Base-by-base conservation (phyloP, 345 rosid genomes). In the Aethionema arabicum region DNA sequence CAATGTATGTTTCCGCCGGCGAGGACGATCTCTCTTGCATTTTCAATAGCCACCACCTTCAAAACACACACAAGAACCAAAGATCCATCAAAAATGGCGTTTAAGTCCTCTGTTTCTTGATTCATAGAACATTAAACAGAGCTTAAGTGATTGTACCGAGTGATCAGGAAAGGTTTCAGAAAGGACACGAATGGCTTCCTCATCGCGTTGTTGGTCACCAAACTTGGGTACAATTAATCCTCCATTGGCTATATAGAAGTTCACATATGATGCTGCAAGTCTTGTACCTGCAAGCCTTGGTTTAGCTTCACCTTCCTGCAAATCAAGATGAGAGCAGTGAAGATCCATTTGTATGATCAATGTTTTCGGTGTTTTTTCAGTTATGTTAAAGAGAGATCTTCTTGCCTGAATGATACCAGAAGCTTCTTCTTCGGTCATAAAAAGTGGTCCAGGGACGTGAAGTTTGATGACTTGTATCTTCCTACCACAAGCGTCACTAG, bases 1-100 rank as follows among this genome's bases (percentile, higher is more conserved):
- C 98, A 93, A 45, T 92, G 99, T 30, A 90, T 80, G 58, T 92
- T 92, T 63, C 99, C 99, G 43, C 99, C 99, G 8, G 78, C 99
- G 53, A 90, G 62, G 52, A 76, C 88, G 3, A 87, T 93, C 78
- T 93, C 99, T 75, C 97, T 77, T 27, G 95, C 95, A 36, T 87
- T 83, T 70, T 87, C 82, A 8, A 93, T 77, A 52, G 74, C 64
- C 68, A 87, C 91, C 63, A 90, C 85, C 95, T 89, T 78, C 35
- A 10, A 49, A 44, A 70, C 47, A 30, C 40, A 52, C 7, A 11
- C 11, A 13, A 31, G n/a, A 13, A 3, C n/a, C 5, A 32, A 49
- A 37, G 0, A 9, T 29, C 16, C 15, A 21, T 14, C 52, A 52
- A 52, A 58, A 42, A 27, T 13, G 7, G 27, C 2, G 27, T 21